Percentiles rank a stretch among this genome's conserved stretches.
phyloP scores from a whole-genome alignment of 1,284 basidiomycete genomes.

The Agroathelia rolfsii region DNA sequence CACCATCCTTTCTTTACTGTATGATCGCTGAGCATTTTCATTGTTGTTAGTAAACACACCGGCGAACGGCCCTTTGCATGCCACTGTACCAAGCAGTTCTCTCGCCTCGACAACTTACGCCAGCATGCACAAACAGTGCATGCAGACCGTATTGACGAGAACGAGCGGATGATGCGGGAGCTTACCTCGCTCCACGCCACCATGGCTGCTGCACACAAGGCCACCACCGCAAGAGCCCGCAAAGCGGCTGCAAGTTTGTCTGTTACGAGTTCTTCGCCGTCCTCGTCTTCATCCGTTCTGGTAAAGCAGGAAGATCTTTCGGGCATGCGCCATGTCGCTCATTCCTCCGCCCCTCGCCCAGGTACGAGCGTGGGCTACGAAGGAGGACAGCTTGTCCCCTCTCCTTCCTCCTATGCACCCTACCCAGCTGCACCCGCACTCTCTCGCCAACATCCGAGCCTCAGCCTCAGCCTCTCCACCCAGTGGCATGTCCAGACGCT shows the following conservation, averaged over 20 bases:
- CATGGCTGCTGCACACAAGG: conserved; percentile 74
- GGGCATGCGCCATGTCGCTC: too few species aligned
- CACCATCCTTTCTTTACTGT: conserved; percentile 4
- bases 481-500: conserved; percentile 21
- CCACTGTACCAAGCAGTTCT: conserved; percentile 93
- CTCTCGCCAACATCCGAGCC: too few species aligned
- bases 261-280: too few species aligned
- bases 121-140: conserved; percentile 96
- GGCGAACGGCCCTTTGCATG: conserved; percentile 93
- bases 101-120: conserved; percentile 90
- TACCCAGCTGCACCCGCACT: conserved; percentile 29
- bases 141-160: conserved; percentile 79
- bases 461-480: too few species aligned
- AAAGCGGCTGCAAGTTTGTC: too few species aligned
- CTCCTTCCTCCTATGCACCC: conserved; percentile 29
- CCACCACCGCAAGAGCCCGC: too few species aligned
- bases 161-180: conserved; percentile 87
- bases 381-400: conserved; percentile 13
- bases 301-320: too few species aligned
- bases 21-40: too few species aligned
- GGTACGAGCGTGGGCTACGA: too few species aligned
- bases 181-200: conserved; percentile 79
- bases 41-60: conserved; percentile 96
- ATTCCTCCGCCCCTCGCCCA: too few species aligned
- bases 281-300: too few species aligned